Evolutionary conservation across 139 green algal genomes (phyloP), one percentile per base, ranked within the genome.

Genomic region (Dunaliella primolecta): DNA sequence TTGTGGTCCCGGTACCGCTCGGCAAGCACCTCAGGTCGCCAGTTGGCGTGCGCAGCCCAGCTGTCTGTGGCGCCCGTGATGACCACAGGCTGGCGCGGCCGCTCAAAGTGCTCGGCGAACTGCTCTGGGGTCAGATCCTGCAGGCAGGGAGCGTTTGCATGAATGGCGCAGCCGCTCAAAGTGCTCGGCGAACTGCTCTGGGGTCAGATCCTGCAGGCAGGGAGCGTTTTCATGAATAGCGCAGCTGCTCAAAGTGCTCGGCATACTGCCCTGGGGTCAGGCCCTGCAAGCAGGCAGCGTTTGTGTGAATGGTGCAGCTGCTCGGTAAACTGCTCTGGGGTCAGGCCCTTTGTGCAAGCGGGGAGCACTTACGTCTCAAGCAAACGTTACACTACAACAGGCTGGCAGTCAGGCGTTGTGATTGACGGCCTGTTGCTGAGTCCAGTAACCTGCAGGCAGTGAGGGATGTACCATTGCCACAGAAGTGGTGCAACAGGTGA

Each of bases 81-180:
- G 24, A 98, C 89, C 30, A 94, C 90, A 0, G 95, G 95, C 15
- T 89, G 70, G 0, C 93, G 85, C 0, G 94, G 92, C 25, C 76
- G 70, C 86, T 98, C 95, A 86, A 89, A 97, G 1, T 84, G 78
- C 55, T 91, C 82, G 0, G 93, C 87, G 91, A 98, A 98, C 55
- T 94, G 64, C 57, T 91, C 85, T 0, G 87, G 27, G 0, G 84
- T 91, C 70, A 98, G 81, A 37, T 93, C 88, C 92, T 94, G 89
- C 21, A 78, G 31, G n/a, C 1, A n/a, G 15, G 24, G 36, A 36
- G 32, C 34, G n/a, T 25, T 25, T 84, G 55, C 21, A 78, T 24
- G 72, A 23, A 30, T 30, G 70, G 0, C 93, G 85, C 0, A 93
- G 92, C 25, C 76, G 70, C 86, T 98, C 95, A 86, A 89, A 97